These are phyloP conservation scores for Aspergillus fijiensis DNA, from an alignment of 2,329 filamentous ascomycete genomes.

Conservation along the genomic window DNA sequence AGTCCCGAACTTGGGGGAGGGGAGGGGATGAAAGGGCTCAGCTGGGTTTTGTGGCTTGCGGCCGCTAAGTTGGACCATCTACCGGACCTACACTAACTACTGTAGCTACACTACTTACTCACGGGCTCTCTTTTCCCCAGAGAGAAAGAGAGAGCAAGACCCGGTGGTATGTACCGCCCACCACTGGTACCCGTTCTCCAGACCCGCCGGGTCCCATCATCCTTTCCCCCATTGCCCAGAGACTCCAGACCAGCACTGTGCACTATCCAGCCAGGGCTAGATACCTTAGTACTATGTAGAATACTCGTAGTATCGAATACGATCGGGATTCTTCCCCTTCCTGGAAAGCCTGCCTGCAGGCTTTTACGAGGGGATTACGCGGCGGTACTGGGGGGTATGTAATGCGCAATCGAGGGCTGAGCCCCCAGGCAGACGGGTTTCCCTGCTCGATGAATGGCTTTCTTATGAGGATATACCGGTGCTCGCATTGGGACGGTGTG, in stretches of 20 bases:
- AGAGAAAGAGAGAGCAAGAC: neutral
- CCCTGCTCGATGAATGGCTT: neutral
- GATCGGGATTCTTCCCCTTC: neutral
- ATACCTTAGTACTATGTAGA: too few species aligned
- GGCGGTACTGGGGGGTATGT: neutral
- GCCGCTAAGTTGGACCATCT: neutral
- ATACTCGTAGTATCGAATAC: neutral
- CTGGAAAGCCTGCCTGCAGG: neutral
- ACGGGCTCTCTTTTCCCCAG: constrained; percentile 3
- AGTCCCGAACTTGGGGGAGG: neutral
- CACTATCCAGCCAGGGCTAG: neutral
- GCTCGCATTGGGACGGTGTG: neutral
- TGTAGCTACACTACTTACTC: neutral
- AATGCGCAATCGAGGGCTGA: neutral
- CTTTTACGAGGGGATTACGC: neutral
- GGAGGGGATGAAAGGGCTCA: neutral
- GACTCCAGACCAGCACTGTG: neutral
- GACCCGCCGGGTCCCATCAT: constrained; percentile 5
- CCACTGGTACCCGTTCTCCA: constrained; percentile 2
- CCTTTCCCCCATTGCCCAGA: neutral
- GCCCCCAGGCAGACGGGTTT: neutral
- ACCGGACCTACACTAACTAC: neutral
- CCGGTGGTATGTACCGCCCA: neutral
- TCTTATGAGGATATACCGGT: neutral
- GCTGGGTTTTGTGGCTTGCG: neutral